Percentiles rank a stretch among this genome's conserved stretches.
Evolutionary conservation across 2,329 filamentous ascomycete species (phyloP).

Genomic region (Didymella pomorum): DNA sequence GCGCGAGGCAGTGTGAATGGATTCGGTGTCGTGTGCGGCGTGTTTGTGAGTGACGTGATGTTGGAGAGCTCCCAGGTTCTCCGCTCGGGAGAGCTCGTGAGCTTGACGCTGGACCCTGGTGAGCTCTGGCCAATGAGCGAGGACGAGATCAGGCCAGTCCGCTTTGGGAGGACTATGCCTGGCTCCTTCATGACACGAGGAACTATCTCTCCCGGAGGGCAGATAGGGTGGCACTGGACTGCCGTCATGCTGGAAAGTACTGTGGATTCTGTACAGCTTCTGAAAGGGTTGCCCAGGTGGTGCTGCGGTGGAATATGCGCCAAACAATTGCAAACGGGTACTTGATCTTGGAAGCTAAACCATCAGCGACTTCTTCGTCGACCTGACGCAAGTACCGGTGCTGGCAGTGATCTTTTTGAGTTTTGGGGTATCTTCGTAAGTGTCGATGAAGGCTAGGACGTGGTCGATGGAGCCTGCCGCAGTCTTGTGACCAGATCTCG

Average conservation of each 20-base stretch:
- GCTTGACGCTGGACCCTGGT: conserved; percentile 8
- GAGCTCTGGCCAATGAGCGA: conserved; percentile 1
- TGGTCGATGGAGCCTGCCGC: neutral
- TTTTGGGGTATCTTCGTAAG: neutral
- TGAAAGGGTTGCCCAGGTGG: neutral
- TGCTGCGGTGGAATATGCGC: neutral
- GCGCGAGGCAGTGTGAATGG: neutral
- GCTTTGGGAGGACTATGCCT: conserved; percentile 5
- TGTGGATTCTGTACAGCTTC: neutral
- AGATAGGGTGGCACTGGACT: neutral
- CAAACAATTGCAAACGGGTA: neutral
- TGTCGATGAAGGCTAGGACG: neutral
- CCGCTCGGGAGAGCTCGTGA: conserved; percentile 18
- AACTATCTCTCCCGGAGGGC: neutral
- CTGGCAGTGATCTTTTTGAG: neutral
- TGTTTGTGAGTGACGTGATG: conserved; percentile 23
- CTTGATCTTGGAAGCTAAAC: neutral
- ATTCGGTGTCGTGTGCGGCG: conserved; percentile 2
- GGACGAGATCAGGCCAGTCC: neutral
- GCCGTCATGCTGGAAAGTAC: neutral
- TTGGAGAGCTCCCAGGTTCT: conserved; percentile 18
- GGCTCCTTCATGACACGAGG: neutral
- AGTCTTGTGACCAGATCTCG: neutral
- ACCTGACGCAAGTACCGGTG: neutral
- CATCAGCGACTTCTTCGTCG: neutral